Evolutionary conservation across 176 grass and related monocot genomes (phyloP).

Genomic region (Avena sativa): DNA sequence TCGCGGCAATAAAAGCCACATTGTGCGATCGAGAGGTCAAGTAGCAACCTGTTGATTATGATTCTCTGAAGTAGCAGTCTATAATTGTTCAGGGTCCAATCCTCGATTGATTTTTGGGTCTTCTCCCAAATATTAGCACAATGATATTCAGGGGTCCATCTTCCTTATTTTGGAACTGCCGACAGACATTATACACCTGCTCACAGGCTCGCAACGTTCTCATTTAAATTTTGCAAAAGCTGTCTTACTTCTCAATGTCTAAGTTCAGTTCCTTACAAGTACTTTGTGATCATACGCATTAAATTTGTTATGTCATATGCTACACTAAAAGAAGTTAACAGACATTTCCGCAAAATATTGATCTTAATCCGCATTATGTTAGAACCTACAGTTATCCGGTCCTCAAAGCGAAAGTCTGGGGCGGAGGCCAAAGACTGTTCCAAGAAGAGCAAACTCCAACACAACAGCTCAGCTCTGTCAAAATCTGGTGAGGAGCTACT

Average conservation of each 20-base stretch:
- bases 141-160: background rate
- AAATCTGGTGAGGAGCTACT: constrained; percentile 26
- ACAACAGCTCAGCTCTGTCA: background rate
- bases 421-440: constrained; percentile 12
- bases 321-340: background rate
- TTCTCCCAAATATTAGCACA: background rate
- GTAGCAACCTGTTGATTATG: background rate
- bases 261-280: background rate
- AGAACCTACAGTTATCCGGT: constrained; percentile 11
- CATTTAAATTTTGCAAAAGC: background rate
- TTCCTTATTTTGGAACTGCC: background rate
- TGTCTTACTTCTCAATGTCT: background rate
- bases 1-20: background rate
- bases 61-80: background rate
- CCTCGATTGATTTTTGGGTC: background rate
- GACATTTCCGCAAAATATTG: background rate
- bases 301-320: background rate
- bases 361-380: background rate
- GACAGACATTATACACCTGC: background rate
- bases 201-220: background rate
- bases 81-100: background rate
- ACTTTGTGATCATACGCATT: background rate
- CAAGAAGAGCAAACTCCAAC: constrained; percentile 53
- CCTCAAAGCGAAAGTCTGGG: constrained; percentile 36
- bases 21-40: background rate